Evolutionary conservation across 2,329 filamentous ascomycete species (phyloP).

Genomic region (Epichloe festucae): DNA sequence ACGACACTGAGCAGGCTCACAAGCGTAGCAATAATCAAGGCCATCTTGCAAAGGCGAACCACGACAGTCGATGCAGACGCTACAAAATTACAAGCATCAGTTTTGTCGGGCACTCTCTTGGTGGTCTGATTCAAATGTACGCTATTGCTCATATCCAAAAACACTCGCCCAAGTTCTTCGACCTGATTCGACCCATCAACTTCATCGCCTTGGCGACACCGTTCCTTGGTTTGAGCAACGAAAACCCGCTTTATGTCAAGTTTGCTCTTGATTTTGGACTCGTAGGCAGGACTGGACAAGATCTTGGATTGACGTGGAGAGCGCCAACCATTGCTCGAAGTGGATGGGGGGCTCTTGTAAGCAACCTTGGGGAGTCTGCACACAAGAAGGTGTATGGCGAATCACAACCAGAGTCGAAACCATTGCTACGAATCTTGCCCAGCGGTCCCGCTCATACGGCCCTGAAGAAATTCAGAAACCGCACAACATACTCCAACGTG

Average conservation of each 20-base stretch:
- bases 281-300: slow-evolving; percentile 90
- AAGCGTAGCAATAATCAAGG: slow-evolving; percentile 48
- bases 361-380: slow-evolving; percentile 61
- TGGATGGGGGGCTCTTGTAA: slow-evolving; percentile 80
- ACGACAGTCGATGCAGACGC: slow-evolving; percentile 34
- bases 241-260: slow-evolving; percentile 93
- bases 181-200: slow-evolving; percentile 74
- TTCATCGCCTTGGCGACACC: slow-evolving; percentile 83
- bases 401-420: slow-evolving; percentile 69
- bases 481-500: slow-evolving; percentile 91
- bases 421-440: slow-evolving; percentile 74
- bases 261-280: slow-evolving; percentile 94
- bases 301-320: slow-evolving; percentile 88
- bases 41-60: slow-evolving; percentile 40
- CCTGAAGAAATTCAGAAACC: slow-evolving; percentile 74
- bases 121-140: slow-evolving; percentile 83
- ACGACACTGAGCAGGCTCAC: slow-evolving; percentile 39
- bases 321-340: slow-evolving; percentile 73
- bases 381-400: slow-evolving; percentile 46
- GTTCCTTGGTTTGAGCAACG: slow-evolving; percentile 84
- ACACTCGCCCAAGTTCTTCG: slow-evolving; percentile 83
- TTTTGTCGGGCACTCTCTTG: slow-evolving; percentile 84
- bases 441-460: slow-evolving; percentile 84
- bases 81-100: slow-evolving; percentile 92
- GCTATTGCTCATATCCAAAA: slow-evolving; percentile 95